Conservation (phyloP, 1,284 basidiomycete species). For the Cerioporus squamosus region DNA sequence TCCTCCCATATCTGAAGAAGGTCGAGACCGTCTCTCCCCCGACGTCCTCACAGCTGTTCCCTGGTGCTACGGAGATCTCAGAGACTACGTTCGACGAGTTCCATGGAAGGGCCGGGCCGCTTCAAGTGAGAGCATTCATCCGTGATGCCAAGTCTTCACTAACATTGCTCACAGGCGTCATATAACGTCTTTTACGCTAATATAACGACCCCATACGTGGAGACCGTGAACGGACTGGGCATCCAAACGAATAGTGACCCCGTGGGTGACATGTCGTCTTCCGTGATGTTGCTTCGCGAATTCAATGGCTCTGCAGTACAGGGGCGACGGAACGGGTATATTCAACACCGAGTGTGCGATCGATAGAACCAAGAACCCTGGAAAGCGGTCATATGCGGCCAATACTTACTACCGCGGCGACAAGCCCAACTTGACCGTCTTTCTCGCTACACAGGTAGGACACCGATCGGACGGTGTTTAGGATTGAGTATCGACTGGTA, state of each 20-base stretch:
- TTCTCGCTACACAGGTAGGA: slow-evolving; percentile 13
- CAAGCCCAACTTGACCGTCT: slow-evolving; percentile 12
- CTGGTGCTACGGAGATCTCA: not conserved
- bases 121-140: slow-evolving; percentile 14
- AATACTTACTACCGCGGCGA: slow-evolving; percentile 24
- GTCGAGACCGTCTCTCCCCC: slow-evolving; percentile 6
- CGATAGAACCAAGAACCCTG: slow-evolving; percentile 25
- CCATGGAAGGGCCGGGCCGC: slow-evolving; percentile 13
- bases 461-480: too few species aligned
- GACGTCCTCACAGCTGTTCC: slow-evolving; percentile 4
- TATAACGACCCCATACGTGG: slow-evolving; percentile 20
- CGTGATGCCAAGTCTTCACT: not conserved
- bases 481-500: too few species aligned
- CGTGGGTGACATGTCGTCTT: too few species aligned
- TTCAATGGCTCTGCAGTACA: slow-evolving; percentile 13
- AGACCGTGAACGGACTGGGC: slow-evolving; percentile 24
- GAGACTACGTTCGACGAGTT: slow-evolving; percentile 5
- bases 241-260: slow-evolving; percentile 26
- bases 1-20: slow-evolving; percentile 25
- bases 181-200: slow-evolving; percentile 28
- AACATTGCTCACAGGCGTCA: slow-evolving; percentile 5
- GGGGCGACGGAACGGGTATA: slow-evolving; percentile 27
- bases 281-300: too few species aligned
- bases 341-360: slow-evolving; percentile 24
- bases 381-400: slow-evolving; percentile 30